A percentile compares a stretch with the other conserved stretches of the same genome.
phyloP scores from a whole-genome alignment of 2,329 filamentous ascomycete species.

The Ascocoryne sarcoides region DNA sequence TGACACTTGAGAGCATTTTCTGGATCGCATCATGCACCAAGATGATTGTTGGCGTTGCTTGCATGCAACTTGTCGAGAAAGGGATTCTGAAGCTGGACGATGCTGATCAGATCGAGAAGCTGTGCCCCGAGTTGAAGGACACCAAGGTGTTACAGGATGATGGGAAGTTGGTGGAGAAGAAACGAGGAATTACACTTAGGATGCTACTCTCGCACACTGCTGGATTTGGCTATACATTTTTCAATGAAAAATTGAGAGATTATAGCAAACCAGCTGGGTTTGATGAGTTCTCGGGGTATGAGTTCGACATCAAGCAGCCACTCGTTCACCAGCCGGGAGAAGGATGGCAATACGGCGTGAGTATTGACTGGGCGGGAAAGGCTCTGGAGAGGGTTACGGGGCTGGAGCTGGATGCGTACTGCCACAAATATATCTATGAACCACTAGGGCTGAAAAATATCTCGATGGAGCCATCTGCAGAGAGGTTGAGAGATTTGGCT shows the following conservation, averaged over 20 bases:
- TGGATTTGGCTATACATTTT: conserved; percentile 49
- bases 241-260: conserved; percentile 40
- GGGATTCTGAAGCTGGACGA: conserved; percentile 40
- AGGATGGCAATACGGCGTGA: conserved; percentile 34
- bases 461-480: background rate
- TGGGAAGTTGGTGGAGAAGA: conserved; percentile 34
- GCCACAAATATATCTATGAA: conserved; percentile 13
- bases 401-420: conserved; percentile 13
- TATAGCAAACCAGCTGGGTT: conserved; percentile 36
- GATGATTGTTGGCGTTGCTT: conserved; percentile 40
- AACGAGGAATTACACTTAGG: conserved; percentile 41
- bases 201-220: conserved; percentile 47
- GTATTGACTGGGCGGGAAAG: conserved; percentile 38
- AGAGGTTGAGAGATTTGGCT: conserved; percentile 34
- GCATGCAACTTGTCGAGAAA: conserved; percentile 48
- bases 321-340: conserved; percentile 56
- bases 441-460: conserved; percentile 12
- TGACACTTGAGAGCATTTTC: conserved; percentile 52
- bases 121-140: conserved; percentile 40
- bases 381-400: conserved; percentile 34
- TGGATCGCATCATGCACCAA: conserved; percentile 52
- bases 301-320: conserved; percentile 12
- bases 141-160: conserved; percentile 36
- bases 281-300: conserved; percentile 16
- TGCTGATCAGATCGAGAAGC: conserved; percentile 41